phyloP scores from a whole-genome alignment of 257 asterid species.

The Thymus quinquecostatus region DNA sequence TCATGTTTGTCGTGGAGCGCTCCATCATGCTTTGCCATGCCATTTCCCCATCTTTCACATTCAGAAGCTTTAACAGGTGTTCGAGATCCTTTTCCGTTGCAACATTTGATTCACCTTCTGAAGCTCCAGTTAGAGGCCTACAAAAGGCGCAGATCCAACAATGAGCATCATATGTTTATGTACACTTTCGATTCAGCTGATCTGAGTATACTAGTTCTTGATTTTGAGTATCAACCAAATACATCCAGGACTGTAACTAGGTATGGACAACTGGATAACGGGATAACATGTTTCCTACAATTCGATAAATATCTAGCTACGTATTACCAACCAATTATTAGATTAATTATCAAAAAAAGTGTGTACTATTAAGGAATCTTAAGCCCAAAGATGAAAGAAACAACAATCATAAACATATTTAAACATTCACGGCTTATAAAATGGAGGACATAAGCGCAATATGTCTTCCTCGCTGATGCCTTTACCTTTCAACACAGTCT shows the following conservation, averaged over 20 bases:
- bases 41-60: conserved; percentile 72
- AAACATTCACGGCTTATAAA: background rate
- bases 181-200: background rate
- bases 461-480: conserved; percentile 1
- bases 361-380: background rate
- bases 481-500: conserved; percentile 17
- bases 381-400: background rate
- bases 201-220: background rate
- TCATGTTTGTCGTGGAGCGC: conserved; percentile 75
- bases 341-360: background rate
- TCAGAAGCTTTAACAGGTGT: conserved; percentile 65
- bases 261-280: background rate
- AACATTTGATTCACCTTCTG: conserved; percentile 49
- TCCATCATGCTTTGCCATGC: conserved; percentile 96
- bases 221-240: background rate
- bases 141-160: conserved; percentile 28
- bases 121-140: conserved; percentile 49
- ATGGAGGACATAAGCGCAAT: background rate
- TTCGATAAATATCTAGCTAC: background rate
- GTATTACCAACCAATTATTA: background rate
- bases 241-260: conserved; percentile 1
- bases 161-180: conserved; percentile 14
- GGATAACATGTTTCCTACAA: background rate
- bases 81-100: conserved; percentile 72
- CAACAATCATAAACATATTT: conserved; percentile 7